Percentiles rank a stretch among this genome's conserved stretches.
These are phyloP conservation scores for Penicillium paxilli DNA, from an alignment of 495 filamentous ascomycete species.

Conservation along the genomic window DNA sequence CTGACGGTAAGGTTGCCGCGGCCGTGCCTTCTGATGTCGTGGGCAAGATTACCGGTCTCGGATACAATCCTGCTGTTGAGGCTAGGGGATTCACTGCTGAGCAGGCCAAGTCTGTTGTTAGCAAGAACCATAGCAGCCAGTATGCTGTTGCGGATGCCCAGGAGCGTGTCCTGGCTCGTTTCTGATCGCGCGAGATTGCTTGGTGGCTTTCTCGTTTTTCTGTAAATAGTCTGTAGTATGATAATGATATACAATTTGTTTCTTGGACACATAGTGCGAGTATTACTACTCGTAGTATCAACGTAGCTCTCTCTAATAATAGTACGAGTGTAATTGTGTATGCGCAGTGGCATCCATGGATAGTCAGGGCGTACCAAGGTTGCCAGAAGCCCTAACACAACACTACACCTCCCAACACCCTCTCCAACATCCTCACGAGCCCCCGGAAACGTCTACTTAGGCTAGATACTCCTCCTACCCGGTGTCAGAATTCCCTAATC, in stretches of 20 bases:
- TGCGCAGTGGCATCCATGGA: too few relatives aligned
- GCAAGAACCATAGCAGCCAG: constrained; percentile 62
- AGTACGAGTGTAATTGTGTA: too few relatives aligned
- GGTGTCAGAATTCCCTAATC: neutral
- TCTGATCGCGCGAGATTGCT: constrained; percentile 38
- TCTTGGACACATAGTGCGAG: too few relatives aligned
- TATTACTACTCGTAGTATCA: too few relatives aligned
- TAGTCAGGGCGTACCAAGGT: too few relatives aligned
- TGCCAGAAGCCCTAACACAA: neutral
- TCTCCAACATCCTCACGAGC: neutral
- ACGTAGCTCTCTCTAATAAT: too few relatives aligned
- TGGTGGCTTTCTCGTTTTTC: neutral
- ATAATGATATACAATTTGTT: constrained; percentile 7
- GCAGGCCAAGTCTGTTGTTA: constrained; percentile 71
- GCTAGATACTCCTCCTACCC: neutral
- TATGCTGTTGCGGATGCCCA: constrained; percentile 76
- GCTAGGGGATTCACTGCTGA: constrained; percentile 79
- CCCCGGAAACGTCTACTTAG: neutral
- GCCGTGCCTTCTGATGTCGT: constrained; percentile 59
- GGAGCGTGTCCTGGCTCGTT: constrained; percentile 67
- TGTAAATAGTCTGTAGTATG: constrained; percentile 22
- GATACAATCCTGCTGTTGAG: constrained; percentile 92
- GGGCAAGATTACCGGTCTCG: constrained; percentile 62
- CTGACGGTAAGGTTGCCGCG: constrained; percentile 66
- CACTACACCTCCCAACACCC: neutral